A percentile compares a stretch with the other conserved stretches of the same genome.
phyloP scores from a whole-genome alignment of 257 asterid species.

The Catharanthus roseus region DNA sequence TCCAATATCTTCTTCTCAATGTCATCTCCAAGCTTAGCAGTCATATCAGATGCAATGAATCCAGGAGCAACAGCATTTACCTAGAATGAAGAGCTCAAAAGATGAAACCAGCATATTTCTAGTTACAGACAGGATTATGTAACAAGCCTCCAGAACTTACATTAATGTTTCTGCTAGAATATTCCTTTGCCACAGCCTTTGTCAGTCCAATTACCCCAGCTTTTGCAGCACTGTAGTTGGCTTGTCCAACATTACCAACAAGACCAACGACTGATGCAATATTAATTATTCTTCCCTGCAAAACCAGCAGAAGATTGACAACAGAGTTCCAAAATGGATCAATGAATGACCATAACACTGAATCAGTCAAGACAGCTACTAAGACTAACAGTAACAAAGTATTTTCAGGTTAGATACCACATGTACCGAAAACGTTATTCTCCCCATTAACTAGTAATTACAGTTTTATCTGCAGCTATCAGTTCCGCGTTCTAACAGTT shows the following conservation, averaged over 20 bases:
- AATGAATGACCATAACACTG: neutral
- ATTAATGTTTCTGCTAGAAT: constrained; percentile 77
- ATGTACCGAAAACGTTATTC: neutral
- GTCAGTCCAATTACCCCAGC: constrained; percentile 97
- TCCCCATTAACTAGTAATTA: neutral
- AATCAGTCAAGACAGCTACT: neutral
- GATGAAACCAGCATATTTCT: constrained; percentile 2
- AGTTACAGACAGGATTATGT: neutral
- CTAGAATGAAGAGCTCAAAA: constrained; percentile 27
- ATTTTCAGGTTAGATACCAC: neutral
- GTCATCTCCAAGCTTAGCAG: constrained; percentile 70
- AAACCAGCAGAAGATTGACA: constrained; percentile 14
- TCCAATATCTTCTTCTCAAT: constrained; percentile 77
- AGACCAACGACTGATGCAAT: constrained; percentile 95
- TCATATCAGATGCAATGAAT: constrained; percentile 90
- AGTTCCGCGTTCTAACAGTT: neutral
- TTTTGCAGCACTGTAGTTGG: constrained; percentile 97
- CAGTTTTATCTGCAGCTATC: neutral
- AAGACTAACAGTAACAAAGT: neutral
- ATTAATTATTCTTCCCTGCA: constrained; percentile 89
- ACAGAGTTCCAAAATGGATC: neutral
- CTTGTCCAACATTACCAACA: constrained; percentile 91
- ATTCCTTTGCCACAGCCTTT: constrained; percentile 91
- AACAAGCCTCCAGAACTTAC: constrained; percentile 35
- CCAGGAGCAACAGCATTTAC: constrained; percentile 98